Evolutionary conservation across 495 filamentous ascomycete species (phyloP).

Genomic region (Aspergillus leporis): DNA sequence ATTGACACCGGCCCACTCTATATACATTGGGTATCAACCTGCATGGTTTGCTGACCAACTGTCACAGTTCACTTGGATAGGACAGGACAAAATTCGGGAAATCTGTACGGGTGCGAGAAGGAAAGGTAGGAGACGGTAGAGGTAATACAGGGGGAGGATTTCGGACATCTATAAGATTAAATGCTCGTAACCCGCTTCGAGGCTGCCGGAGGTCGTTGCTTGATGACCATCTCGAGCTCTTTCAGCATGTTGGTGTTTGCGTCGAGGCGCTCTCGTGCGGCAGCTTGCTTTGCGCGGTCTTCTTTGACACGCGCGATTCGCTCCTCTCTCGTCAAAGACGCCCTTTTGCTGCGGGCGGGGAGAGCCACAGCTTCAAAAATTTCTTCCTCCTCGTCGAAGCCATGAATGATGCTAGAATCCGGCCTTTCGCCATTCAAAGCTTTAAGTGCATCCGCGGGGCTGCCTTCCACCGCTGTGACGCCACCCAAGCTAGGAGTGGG

Average conservation of each 20-base stretch:
- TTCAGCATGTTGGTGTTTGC: conserved; percentile 85
- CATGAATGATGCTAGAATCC: conserved; percentile 31
- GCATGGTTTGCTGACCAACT: conserved; percentile 19
- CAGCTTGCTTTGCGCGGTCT: conserved; percentile 71
- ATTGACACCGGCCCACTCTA: conserved; percentile 39
- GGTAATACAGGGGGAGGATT: conserved; percentile 6
- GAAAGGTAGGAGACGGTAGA: conserved; percentile 10
- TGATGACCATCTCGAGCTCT: conserved; percentile 88
- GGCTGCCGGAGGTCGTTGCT: conserved; percentile 57
- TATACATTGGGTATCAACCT: conserved; percentile 45
- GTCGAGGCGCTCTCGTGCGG: conserved; percentile 67
- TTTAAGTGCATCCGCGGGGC: conserved; percentile 71
- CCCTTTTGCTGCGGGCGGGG: conserved; percentile 63
- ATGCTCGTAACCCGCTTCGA: conserved; percentile 54
- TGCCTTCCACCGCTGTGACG: conserved; percentile 81
- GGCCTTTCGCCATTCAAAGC: conserved; percentile 67
- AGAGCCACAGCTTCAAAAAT: conserved; percentile 88
- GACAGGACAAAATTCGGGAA: conserved; percentile 4
- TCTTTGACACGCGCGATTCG: conserved; percentile 86
- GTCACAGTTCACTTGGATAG: conserved; percentile 10
- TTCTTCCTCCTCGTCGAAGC: conserved; percentile 65
- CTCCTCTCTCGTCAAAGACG: conserved; percentile 80
- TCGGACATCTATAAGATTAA: conserved; percentile 21
- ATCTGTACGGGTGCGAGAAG: conserved; percentile 14
- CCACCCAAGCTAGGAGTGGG: conserved; percentile 81